Base-by-base conservation (phyloP, 1,139 yeast species). In the Suhomyces terraborum region DNA sequence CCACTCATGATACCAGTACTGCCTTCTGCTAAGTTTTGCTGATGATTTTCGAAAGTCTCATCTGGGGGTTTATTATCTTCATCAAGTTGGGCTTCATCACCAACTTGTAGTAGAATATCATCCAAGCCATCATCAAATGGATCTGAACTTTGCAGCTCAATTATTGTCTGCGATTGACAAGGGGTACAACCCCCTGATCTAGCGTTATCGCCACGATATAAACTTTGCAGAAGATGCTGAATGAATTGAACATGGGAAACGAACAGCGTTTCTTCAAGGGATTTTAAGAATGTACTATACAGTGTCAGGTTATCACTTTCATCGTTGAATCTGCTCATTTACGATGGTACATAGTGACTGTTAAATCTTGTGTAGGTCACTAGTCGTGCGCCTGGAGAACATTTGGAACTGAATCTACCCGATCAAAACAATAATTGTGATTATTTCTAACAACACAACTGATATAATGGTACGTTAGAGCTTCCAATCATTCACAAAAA, bases 71-170 rank as follows among this genome's bases (percentile, higher is more conserved):
- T 52, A 28, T 41, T 40, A 6, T 5, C n/a, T 9, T 37, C 33
- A 22, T 37, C 48, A 9, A 14, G 24, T 6, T 18, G 39, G 9
- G n/a, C 32, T 7, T 31, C 34, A n/a, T 18, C 17, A 8, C 29
- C 40, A 24, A 39, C 30, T 24, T 46, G 37, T 37, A 47, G 18
- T 26, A 59, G 47, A 8, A 49, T 48, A 16, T 52, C 58, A 53
- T 67, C 73, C 33, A 72, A 57, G 1, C 67, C 67, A 49, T 72
- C 77, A 49, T 72, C 66, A 49, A 72, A 68, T 0, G 74, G 73
- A 40, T 69, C 74, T 1, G 66, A 51, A 32, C 60, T 59, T n/a
- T 35, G 19, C 41, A 35, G 45, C 9, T 26, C 14, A 5, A 19
- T 19, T 24, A 5, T 8, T 4, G n/a, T 24, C 13, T 12, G 24